These are phyloP conservation scores for Rubia peregrina DNA, from an alignment of 305 asterid genomes.

Conservation along the genomic window DNA sequence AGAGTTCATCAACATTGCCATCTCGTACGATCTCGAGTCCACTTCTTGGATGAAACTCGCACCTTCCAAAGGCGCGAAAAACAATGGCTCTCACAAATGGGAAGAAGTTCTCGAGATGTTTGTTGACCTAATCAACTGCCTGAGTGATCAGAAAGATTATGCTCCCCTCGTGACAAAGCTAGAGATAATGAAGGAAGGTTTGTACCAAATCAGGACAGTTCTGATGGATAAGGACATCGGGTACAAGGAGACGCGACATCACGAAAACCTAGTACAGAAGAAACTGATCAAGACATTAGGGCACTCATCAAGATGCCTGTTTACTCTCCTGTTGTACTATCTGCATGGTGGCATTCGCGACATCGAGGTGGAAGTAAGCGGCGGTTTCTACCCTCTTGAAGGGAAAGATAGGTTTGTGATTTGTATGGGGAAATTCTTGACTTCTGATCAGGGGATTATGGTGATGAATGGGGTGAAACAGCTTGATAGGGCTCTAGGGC, in stretches of 20 bases:
- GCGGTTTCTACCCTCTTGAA: conserved; percentile 49
- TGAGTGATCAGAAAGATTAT: conserved; percentile 41
- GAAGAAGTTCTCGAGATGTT: conserved; percentile 75
- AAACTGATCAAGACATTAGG: conserved; percentile 59
- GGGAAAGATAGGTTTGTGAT: conserved; percentile 38
- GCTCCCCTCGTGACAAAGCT: conserved; percentile 48
- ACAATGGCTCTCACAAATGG: conserved; percentile 49
- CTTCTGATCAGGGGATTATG: conserved; percentile 47
- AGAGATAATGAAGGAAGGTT: conserved; percentile 77
- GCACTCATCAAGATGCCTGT: conserved; percentile 64
- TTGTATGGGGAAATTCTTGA: conserved; percentile 74
- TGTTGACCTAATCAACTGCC: conserved; percentile 57
- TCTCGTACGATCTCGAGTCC: conserved; percentile 51
- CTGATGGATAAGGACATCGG: conserved; percentile 65
- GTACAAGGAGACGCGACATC: conserved; percentile 54
- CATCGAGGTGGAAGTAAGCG: conserved; percentile 66
- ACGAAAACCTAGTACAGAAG: conserved; percentile 67
- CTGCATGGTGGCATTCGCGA: conserved; percentile 51
- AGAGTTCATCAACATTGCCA: conserved; percentile 43
- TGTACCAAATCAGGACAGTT: conserved; percentile 64
- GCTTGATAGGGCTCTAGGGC: conserved; percentile 57
- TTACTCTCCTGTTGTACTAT: conserved; percentile 61
- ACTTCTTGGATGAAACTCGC: conserved; percentile 85
- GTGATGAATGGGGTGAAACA: conserved; percentile 57
- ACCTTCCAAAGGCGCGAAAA: conserved; percentile 37